Evolutionary conservation across 1,284 basidiomycete species (phyloP).

Genomic region (Cutaneotrichosporon curvatum): DNA sequence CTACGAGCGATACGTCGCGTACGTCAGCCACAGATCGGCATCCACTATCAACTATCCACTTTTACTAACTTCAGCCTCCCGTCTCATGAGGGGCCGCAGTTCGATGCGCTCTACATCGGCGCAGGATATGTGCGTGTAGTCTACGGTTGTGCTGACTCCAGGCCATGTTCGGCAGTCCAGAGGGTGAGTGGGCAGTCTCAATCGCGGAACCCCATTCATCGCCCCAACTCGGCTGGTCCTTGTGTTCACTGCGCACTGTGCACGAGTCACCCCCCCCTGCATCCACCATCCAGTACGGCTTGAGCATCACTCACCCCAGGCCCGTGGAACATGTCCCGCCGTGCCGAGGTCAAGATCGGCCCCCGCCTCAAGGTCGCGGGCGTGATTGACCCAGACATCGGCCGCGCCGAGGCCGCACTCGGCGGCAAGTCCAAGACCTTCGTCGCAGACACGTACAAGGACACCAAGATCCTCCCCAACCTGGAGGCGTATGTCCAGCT

Average conservation of each 20-base stretch:
- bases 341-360: conserved; percentile 62
- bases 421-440: conserved; percentile 78
- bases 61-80: conserved; percentile 6
- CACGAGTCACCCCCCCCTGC: no score
- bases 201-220: no score
- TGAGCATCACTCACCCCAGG: conserved; percentile 14
- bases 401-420: conserved; percentile 70
- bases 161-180: conserved; percentile 43
- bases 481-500: conserved; percentile 57
- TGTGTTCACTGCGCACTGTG: no score
- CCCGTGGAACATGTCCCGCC: conserved; percentile 37
- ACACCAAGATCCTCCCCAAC: conserved; percentile 73
- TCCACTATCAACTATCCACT: no score
- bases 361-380: conserved; percentile 87
- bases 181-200: conserved; percentile 32
- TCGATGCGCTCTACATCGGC: conserved; percentile 30
- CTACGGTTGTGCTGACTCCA: conserved; percentile 10
- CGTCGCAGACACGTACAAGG: conserved; percentile 78
- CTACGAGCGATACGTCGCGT: no score
- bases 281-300: no score
- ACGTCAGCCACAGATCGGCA: no score
- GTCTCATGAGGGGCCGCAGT: conserved; percentile 7
- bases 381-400: conserved; percentile 78
- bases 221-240: no score
- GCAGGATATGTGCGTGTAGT: conserved; percentile 30